phyloP scores from a whole-genome alignment of 2,329 filamentous ascomycete species.

The Aspergillus eucalypticola region DNA sequence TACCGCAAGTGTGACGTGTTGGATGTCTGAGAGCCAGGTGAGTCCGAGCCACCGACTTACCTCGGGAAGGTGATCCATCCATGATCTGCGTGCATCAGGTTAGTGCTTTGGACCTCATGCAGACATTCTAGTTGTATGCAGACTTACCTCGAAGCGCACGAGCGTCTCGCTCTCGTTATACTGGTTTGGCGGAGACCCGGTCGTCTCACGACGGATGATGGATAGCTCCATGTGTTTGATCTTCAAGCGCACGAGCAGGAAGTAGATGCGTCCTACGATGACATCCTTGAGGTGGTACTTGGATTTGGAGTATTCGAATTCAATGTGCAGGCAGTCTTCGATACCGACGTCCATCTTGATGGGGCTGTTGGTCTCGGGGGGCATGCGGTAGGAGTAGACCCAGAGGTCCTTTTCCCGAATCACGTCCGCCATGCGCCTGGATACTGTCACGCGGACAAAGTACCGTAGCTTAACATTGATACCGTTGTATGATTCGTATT shows the following conservation, averaged over 20 bases:
- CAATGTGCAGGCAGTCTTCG: conserved; percentile 97
- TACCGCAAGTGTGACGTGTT: neutral
- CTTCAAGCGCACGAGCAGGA: conserved; percentile 92
- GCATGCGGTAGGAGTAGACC: conserved; percentile 98
- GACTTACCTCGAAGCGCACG: conserved; percentile 83
- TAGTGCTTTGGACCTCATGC: conserved; percentile 4
- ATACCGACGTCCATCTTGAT: conserved; percentile 99
- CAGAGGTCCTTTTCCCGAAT: conserved; percentile 99
- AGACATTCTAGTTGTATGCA: conserved; percentile 12
- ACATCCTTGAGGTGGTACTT: conserved; percentile 99
- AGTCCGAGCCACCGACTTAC: conserved; percentile 50
- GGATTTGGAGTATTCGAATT: conserved; percentile 99
- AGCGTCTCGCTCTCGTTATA: conserved; percentile 99
- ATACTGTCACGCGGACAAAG: conserved; percentile 96
- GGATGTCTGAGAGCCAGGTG: neutral
- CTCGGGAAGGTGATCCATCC: conserved; percentile 97
- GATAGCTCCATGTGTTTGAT: conserved; percentile 99
- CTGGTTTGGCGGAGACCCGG: conserved; percentile 93
- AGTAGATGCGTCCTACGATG: conserved; percentile 98
- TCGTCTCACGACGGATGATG: conserved; percentile 95
- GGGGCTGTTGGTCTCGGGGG: conserved; percentile 94
- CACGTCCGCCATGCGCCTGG: conserved; percentile 94
- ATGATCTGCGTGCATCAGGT: conserved; percentile 67
- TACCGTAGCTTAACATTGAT: conserved; percentile 99
- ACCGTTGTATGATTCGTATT: conserved; percentile 99